Base-by-base conservation (phyloP, 805 yeast genomes). In the Saccharomycopsis guyanensis region DNA sequence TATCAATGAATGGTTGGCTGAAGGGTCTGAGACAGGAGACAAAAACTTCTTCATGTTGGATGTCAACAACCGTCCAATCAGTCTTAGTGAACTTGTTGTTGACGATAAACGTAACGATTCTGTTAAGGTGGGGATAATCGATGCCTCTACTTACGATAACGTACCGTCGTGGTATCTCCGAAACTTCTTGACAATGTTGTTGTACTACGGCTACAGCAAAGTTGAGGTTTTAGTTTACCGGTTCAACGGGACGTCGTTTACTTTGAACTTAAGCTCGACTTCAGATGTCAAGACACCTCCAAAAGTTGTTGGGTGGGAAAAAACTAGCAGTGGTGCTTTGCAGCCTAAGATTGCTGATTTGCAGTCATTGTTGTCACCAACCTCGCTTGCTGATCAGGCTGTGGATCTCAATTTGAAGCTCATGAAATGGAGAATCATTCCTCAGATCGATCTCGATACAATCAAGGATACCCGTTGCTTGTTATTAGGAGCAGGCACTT, bases 381-480 rank as follows among this genome's bases (percentile, higher is more conserved):
- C 70, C 10, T 80, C 83, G 53, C 67, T 93, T 19, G 91, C 96
- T 0, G 85, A 82, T 50, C 97, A 94, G 62, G 91, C 97, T 0
- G 89, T 88, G 4, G 96, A 89, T 60, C 71, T 93, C 47, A 93
- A 93, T 59, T 68, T 93, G 49, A 86, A 86, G 64, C 68, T 93
- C 38, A 93, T 93, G 98, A 87, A 88, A 59, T 93, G 99, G 99
- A 72, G 98, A 54, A 76, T 93, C 15, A 87, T 86, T 0, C 97
- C 98, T 0, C 72, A 78, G 6, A 59, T 93, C 3, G 75, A 93
- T 57, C 67, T 93, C 40, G 89, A 85, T 4, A 58, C 65, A 2
- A 68, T 93, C 19, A 74, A 76, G 53, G 49, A 63, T 15, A 73
- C 82, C 8, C 81, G 73, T 53, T 82, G 89, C 33, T 63, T 93